phyloP scores from a whole-genome alignment of 768 basidiomycete genomes.

The Saitozyma sp. region DNA sequence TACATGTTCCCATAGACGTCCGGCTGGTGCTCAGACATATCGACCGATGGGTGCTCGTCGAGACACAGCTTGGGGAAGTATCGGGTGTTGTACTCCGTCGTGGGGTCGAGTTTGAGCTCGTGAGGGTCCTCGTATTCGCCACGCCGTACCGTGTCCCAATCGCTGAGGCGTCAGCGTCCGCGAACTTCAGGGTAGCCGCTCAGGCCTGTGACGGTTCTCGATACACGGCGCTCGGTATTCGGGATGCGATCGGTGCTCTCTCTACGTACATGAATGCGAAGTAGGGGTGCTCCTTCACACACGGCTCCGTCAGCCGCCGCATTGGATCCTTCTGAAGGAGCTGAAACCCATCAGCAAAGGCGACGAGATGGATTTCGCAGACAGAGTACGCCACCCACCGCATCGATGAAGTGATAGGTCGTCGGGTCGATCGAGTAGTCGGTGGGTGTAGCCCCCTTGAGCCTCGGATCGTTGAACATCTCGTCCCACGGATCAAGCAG shows the following conservation, averaged over 20 bases:
- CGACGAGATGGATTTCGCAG: background rate
- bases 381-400: conserved; percentile 60
- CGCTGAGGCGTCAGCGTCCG: conserved; percentile 18
- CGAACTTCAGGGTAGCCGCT: no score
- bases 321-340: conserved; percentile 90
- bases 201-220: background rate
- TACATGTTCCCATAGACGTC: background rate
- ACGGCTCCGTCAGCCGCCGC: conserved; percentile 84
- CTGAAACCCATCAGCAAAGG: conserved; percentile 54
- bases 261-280: conserved; percentile 78
- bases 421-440: conserved; percentile 90
- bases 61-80: conserved; percentile 98
- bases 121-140: conserved; percentile 62
- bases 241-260: conserved; percentile 45
- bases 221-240: conserved; percentile 14
- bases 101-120: conserved; percentile 53
- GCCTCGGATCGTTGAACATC: conserved; percentile 25
- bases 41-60: conserved; percentile 89
- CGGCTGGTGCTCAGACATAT: conserved; percentile 51
- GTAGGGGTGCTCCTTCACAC: conserved; percentile 91
- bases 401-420: conserved; percentile 91
- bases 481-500: conserved; percentile 60
- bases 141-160: conserved; percentile 65
- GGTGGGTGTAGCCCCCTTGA: conserved; percentile 72
- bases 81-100: conserved; percentile 90